Evolutionary conservation across 352 stramenopile species (phyloP).

Genomic region (Phytopythium kandeliae): DNA sequence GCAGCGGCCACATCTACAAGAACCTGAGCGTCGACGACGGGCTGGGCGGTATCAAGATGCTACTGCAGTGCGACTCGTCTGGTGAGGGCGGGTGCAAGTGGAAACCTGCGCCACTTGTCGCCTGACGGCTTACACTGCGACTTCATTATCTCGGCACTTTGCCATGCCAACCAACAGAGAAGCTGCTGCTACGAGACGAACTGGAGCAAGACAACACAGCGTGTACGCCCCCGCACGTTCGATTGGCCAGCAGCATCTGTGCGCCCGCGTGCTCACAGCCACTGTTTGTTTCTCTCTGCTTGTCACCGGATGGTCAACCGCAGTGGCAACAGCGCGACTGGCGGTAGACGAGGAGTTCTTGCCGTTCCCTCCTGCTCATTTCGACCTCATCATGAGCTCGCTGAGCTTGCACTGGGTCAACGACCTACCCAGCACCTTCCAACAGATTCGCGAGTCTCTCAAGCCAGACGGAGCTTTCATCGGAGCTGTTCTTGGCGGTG

Average conservation of each 20-base stretch:
- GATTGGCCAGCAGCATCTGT: no score
- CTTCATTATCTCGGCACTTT: no score
- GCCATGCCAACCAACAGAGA: constrained; percentile 29
- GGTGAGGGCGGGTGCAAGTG: no score
- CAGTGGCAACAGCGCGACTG: constrained; percentile 72
- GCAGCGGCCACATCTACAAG: constrained; percentile 83
- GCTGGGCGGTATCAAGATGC: constrained; percentile 64
- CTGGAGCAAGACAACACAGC: constrained; percentile 17
- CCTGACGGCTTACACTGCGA: no score
- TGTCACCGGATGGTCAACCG: constrained; percentile 7
- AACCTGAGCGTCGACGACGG: constrained; percentile 64
- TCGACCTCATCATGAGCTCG: constrained; percentile 95
- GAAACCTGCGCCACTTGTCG: no score
- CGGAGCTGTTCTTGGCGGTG: constrained; percentile 92
- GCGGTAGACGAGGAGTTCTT: constrained; percentile 91
- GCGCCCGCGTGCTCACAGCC: neutral
- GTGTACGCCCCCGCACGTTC: constrained; percentile 11
- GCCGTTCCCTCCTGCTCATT: constrained; percentile 92
- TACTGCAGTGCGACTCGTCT: constrained; percentile 74
- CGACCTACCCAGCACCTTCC: constrained; percentile 89
- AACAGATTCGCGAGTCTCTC: constrained; percentile 73
- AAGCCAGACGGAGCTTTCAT: constrained; percentile 98
- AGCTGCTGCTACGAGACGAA: constrained; percentile 63
- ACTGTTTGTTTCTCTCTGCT: constrained; percentile 2
- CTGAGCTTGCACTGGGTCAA: constrained; percentile 97